Base-by-base conservation (phyloP, 73 alveolate species). In the Paramecium pentaurelia region DNA sequence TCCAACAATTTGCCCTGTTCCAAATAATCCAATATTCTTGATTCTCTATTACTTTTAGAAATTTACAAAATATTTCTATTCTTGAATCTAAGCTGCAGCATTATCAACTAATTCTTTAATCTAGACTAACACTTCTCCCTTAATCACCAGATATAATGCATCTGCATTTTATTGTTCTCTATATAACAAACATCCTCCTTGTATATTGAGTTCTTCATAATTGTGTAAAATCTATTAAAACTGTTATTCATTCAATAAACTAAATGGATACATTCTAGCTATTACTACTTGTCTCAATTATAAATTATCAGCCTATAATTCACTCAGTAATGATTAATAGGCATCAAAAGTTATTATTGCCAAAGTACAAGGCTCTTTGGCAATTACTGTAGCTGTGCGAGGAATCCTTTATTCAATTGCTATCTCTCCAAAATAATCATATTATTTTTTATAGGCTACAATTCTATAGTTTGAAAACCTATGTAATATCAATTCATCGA, bases 381-480 rank as follows among this genome's bases (percentile, higher is more conserved):
- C 32, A 11, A 80, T 49, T 9, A 49, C 71, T 8, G 91, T 80
- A 8, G 91, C 91, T 49, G 91, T 80, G 4, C 91, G 6, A 40
- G 91, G 71, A 9, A 80, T 49, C 12, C 71, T 10, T 49, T 80
- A 12, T 16, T 80, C 71, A 10, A 80, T 42, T 20, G 91, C 91
- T 25, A 80, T 80, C 10, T 80, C 91, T 20, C 91, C 91, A 45
- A 80, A 80, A 80, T 80, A 47, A 16, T 80, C 73, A 45, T 27
- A 42, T 80, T 80, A 42, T 49, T 47, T 80, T 64, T 42, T 80
- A 49, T 18, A 27, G 6, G 77, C 91, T 25, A 80, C 75, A 8
- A 44, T 18, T 8, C 87, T 73, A 73, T 73, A 73, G 28, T 73
- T 73, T 30, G 58, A 73, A 73, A 37, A 73, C 7, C 10, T 32